Percentiles rank a stretch among this genome's conserved stretches.
These are phyloP conservation scores for Ambrosiella beaveri DNA, from an alignment of 2,329 filamentous ascomycete species.

Conservation along the genomic window DNA sequence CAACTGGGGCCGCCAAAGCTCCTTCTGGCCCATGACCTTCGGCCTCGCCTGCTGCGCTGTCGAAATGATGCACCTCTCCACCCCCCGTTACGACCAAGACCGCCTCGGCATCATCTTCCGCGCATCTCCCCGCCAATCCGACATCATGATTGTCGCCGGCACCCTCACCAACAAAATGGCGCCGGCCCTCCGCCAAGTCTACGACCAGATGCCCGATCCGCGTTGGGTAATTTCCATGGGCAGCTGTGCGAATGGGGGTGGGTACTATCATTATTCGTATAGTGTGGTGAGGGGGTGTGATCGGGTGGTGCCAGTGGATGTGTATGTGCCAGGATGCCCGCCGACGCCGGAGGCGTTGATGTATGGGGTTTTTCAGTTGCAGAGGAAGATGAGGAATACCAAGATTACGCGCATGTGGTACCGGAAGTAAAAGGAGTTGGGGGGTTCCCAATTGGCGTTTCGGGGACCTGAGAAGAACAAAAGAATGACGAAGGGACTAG, in stretches of 20 bases:
- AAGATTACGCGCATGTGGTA: conserved; percentile 41
- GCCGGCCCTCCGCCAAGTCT: conserved; percentile 72
- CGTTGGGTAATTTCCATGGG: conserved; percentile 76
- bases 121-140: conserved; percentile 70
- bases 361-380: conserved; percentile 54
- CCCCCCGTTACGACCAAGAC: conserved; percentile 78
- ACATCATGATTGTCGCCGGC: conserved; percentile 87
- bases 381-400: conserved; percentile 55
- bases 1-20: conserved; percentile 74
- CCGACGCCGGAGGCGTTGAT: conserved; percentile 44
- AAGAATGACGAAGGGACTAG: too few relatives aligned
- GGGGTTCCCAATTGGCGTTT: background rate
- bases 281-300: conserved; percentile 59
- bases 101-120: conserved; percentile 81
- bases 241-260: conserved; percentile 67
- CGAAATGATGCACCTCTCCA: conserved; percentile 86
- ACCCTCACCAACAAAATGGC: conserved; percentile 96
- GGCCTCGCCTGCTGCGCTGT: conserved; percentile 76
- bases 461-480: too few relatives aligned
- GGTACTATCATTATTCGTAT: conserved; percentile 80
- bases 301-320: conserved; percentile 60
- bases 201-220: conserved; percentile 90
- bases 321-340: conserved; percentile 63
- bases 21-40: conserved; percentile 79
- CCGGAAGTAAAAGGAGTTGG: conserved; percentile 27